These are phyloP conservation scores for Oryza officinalis DNA, from an alignment of 176 grass and related monocot species.

Conservation along the genomic window DNA sequence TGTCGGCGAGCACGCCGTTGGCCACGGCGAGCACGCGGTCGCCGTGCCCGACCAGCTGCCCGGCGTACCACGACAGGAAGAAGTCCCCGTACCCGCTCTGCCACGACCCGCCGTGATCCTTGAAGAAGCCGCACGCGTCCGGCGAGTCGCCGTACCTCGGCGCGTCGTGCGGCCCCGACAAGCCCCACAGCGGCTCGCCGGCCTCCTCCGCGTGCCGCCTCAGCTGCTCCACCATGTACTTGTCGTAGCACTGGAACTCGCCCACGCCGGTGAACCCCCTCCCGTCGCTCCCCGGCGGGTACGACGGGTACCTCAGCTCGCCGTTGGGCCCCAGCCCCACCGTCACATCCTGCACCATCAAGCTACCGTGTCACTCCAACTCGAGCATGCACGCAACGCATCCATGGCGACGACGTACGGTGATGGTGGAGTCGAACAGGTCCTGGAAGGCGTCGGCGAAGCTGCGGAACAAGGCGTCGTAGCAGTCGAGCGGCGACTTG, in stretches of 20 bases:
- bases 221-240: conserved; percentile 69
- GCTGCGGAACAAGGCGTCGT: conserved; percentile 67
- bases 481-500: conserved; percentile 68
- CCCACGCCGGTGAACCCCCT: conserved; percentile 63
- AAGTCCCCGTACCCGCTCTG: conserved; percentile 70
- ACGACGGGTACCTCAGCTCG: conserved; percentile 88
- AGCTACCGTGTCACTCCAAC: neutral
- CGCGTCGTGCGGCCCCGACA: conserved; percentile 62
- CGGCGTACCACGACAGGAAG: conserved; percentile 95
- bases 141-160: conserved; percentile 62
- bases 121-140: conserved; percentile 61
- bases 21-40: conserved; percentile 63
- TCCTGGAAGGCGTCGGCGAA: conserved; percentile 64
- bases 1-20: conserved; percentile 45
- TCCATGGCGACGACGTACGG: conserved; percentile 32
- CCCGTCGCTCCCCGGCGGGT: conserved; percentile 45
- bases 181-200: conserved; percentile 63
- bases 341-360: conserved; percentile 85
- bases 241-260: conserved; percentile 94
- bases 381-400: neutral
- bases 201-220: conserved; percentile 36
- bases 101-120: conserved; percentile 70
- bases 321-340: conserved; percentile 76
- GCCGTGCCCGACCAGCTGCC: conserved; percentile 63
- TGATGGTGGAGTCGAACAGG: conserved; percentile 67